phyloP scores from a whole-genome alignment of 2,329 filamentous ascomycete genomes.

The Aspergillus ustus region DNA sequence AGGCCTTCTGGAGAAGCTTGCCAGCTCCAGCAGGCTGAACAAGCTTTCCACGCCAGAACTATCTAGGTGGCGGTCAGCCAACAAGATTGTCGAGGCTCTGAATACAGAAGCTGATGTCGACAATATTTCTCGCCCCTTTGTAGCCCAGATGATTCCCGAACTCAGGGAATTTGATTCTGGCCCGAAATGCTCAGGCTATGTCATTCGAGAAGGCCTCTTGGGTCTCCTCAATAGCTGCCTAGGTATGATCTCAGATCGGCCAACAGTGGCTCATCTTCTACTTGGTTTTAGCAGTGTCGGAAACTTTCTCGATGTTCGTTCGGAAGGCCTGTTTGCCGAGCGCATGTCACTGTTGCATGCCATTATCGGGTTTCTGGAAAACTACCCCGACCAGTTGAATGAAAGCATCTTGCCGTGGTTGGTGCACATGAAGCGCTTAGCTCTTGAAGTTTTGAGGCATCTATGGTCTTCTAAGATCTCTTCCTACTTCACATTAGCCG shows the following conservation, averaged over 20 bases:
- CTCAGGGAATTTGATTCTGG: conserved; percentile 75
- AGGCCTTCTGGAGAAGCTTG: conserved; percentile 81
- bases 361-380: conserved; percentile 72
- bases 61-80: conserved; percentile 67
- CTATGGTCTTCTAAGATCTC: conserved; percentile 86
- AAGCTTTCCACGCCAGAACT: conserved; percentile 68
- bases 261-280: conserved; percentile 87
- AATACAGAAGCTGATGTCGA: conserved; percentile 80
- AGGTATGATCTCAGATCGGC: conserved; percentile 72
- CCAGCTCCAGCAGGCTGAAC: conserved; percentile 79
- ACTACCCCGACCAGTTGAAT: conserved; percentile 68
- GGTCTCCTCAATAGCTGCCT: conserved; percentile 85
- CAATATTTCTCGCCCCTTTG: conserved; percentile 75
- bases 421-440: conserved; percentile 69
- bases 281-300: conserved; percentile 83
- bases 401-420: conserved; percentile 69
- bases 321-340: conserved; percentile 71
- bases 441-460: conserved; percentile 74
- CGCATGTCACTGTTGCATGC: conserved; percentile 82
- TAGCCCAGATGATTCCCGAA: conserved; percentile 67
- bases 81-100: conserved; percentile 86
- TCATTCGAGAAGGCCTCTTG: conserved; percentile 81
- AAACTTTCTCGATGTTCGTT: conserved; percentile 69
- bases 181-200: conserved; percentile 71
- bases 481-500: conserved; percentile 71